Evolutionary conservation across 1,284 basidiomycete species (phyloP), one percentile per base, ranked within the genome.

Genomic region (Stygiomarasmius scandens): DNA sequence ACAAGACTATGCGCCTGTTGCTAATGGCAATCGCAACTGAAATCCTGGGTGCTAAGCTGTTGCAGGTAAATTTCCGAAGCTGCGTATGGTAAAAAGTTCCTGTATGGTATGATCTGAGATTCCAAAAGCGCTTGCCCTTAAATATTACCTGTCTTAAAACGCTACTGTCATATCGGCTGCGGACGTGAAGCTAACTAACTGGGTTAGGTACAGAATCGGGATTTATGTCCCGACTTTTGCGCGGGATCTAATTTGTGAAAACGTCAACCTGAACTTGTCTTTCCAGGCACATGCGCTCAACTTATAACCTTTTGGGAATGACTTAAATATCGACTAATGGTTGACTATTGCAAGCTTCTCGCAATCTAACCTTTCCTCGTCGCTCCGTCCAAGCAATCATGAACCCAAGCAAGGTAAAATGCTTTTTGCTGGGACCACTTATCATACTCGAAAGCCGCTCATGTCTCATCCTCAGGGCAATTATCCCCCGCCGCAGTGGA

Each of bases 401-500:
- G 60, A 61, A 61, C 55, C 52, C 60, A 22, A 61, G 58, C 60
- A 59, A 61, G 58, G 60, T 57, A 50, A 58, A 55, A 14, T 45
- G 16, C 20, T 12, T 14, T 38, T 41, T 29, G 49, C 38, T 32
- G 16, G 25, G 16, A 3, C 23, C 36, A 22, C 41, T 23, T 47
- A 47, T 47, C n/a, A 44, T 53, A 24, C n/a, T 38, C 24, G 32
- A 52, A 8, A 24, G 22, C 41, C 29, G 49, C 34, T 43, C 36
- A 32, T 24, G 32, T 34, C n/a, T n/a, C 25, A 41, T 27, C 41
- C 47, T n/a, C 57, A 61, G 60, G 48, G 43, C 46, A 52, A 55
- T 11, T 57, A 61, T 47, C 36, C 55, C 20, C 49, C 58, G n/a
- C 34, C 49, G 25, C 52, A 57, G 4, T 61, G 60, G 60, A 50